Conservation (phyloP, 208 protist genomes). For the Balamuthia mandrillaris region DNA sequence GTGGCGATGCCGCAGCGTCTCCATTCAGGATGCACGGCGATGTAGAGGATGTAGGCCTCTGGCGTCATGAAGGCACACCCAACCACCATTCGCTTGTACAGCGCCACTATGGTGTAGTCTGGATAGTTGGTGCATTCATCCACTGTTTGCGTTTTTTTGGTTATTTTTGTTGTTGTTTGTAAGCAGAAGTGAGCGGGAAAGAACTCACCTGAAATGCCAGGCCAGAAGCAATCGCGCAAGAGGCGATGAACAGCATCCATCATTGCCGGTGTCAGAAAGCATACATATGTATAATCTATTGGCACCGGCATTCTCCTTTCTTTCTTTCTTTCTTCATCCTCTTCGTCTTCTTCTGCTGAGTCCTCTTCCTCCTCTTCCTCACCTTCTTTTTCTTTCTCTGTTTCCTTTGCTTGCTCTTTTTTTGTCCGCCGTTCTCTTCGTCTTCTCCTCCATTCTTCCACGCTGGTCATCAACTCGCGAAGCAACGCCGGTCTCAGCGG, state of each 20-base stretch:
- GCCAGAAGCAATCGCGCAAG: slow-evolving; percentile 53
- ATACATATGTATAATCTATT: slow-evolving; percentile 63
- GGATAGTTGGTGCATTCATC: slow-evolving; percentile 59
- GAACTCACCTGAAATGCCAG: slow-evolving; percentile 52
- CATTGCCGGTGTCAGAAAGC: slow-evolving; percentile 38
- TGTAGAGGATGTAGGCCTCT: slow-evolving; percentile 60
- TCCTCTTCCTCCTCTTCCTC: too few species aligned
- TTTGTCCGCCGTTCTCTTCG: too few species aligned
- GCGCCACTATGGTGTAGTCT: slow-evolving; percentile 56
- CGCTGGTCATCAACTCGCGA: too few species aligned
- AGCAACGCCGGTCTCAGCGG: neutral
- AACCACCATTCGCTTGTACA: slow-evolving; percentile 56
- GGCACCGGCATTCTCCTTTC: too few species aligned
- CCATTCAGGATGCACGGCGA: slow-evolving; percentile 62
- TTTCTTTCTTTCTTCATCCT: too few species aligned
- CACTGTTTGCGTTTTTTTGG: too few species aligned
- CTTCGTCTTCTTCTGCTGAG: too few species aligned
- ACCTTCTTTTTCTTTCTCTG: too few species aligned
- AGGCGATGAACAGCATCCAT: slow-evolving; percentile 44
- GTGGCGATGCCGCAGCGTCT: slow-evolving; percentile 50
- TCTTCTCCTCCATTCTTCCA: too few species aligned
- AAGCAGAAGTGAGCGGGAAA: too few species aligned
- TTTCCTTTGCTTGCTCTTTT: too few species aligned
- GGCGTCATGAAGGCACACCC: slow-evolving; percentile 64
- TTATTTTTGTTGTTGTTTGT: too few species aligned